Percentiles rank a stretch among this genome's conserved stretches.
Conservation (phyloP, 140 eudicot genomes). For the Stevia rebaudiana region DNA sequence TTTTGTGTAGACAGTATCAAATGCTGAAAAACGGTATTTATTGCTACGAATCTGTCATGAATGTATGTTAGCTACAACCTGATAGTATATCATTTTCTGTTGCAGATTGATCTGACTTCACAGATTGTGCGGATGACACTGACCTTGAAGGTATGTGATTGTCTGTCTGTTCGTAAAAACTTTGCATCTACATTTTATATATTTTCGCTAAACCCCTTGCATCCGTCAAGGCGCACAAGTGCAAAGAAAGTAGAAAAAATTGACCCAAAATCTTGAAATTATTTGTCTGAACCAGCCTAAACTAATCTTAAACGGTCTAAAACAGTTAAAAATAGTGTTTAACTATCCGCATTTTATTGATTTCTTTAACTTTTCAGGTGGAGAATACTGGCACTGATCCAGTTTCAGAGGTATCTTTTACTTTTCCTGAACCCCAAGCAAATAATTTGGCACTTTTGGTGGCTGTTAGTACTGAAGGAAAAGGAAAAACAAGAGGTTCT, state of each 20-base stretch:
- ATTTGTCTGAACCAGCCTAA: too few relatives aligned
- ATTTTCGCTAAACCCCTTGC: too few relatives aligned
- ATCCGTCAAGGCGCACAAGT: too few relatives aligned
- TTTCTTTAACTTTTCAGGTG: constrained; percentile 37
- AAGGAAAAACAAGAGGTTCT: constrained; percentile 49
- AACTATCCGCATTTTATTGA: neutral
- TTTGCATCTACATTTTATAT: neutral
- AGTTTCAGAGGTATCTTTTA: constrained; percentile 55
- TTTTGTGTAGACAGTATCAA: neutral
- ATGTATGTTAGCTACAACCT: constrained; percentile 10
- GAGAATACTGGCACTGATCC: constrained; percentile 66
- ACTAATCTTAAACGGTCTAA: too few relatives aligned
- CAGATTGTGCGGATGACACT: constrained; percentile 70
- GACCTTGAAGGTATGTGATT: constrained; percentile 53
- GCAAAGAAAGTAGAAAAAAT: too few relatives aligned
- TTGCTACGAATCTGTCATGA: neutral
- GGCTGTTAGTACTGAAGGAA: constrained; percentile 49
- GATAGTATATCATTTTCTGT: constrained; percentile 16
- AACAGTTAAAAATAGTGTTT: too few relatives aligned
- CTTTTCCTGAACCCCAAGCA: constrained; percentile 73
- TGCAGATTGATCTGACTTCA: constrained; percentile 87
- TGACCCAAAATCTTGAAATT: too few relatives aligned
- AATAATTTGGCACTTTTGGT: constrained; percentile 50
- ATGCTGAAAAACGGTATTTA: neutral
- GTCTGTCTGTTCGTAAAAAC: neutral